A percentile compares a stretch with the other conserved stretches of the same genome.
These are phyloP conservation scores for Phtheirospermum japonicum DNA, from an alignment of 257 asterid species.

Conservation along the genomic window DNA sequence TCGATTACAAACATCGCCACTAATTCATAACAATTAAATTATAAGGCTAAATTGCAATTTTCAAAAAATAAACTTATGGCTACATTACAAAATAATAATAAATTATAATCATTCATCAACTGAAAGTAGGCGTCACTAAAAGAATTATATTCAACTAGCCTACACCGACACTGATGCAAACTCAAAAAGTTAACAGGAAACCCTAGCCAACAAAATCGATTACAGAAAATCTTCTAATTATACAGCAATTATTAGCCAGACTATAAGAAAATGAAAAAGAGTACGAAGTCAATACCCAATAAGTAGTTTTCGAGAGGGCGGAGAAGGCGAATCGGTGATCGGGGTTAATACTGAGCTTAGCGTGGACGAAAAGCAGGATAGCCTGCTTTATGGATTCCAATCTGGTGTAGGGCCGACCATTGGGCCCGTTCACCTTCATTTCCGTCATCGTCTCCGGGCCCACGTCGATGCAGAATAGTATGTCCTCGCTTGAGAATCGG, in stretches of 20 bases:
- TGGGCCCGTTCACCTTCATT: constrained; percentile 70
- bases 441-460: constrained; percentile 76
- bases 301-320: constrained; percentile 59
- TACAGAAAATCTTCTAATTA: not conserved
- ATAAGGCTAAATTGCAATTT: not conserved
- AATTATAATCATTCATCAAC: not conserved
- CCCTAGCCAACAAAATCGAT: constrained; percentile 10
- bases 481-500: constrained; percentile 65
- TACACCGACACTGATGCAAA: not conserved
- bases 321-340: constrained; percentile 91
- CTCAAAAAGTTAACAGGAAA: constrained; percentile 1
- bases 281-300: constrained; percentile 49
- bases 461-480: constrained; percentile 82
- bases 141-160: no score
- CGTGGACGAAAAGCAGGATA: constrained; percentile 63
- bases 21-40: not conserved
- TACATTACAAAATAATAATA: not conserved
- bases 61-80: not conserved
- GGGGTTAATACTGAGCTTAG: constrained; percentile 75
- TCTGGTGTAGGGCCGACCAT: constrained; percentile 76
- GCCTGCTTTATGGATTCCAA: constrained; percentile 84
- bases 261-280: not conserved
- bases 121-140: not conserved
- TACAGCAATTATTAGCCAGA: not conserved
- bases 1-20: not conserved